A percentile compares a stretch with the other conserved stretches of the same genome.
phyloP scores from a whole-genome alignment of 345 rosid genomes.

The Cardamine occulta region DNA sequence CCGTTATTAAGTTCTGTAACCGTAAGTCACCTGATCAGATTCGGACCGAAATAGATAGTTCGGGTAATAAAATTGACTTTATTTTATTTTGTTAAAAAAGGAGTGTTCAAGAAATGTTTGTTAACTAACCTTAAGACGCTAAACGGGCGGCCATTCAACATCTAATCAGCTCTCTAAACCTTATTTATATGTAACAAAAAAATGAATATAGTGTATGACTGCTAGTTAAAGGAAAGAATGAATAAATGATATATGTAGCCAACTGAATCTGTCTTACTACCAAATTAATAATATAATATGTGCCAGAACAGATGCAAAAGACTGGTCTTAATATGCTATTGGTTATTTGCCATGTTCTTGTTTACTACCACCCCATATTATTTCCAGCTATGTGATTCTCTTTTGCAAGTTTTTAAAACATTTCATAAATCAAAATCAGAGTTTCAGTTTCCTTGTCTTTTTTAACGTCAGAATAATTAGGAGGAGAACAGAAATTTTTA shows the following conservation, averaged over 20 bases:
- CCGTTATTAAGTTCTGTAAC: background rate
- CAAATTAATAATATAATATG: slow-evolving; percentile 12
- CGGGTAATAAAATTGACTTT: background rate
- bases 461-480: slow-evolving; percentile 31
- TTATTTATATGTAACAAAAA: background rate
- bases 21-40: slow-evolving; percentile 19
- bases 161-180: background rate
- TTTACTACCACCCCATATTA: slow-evolving; percentile 24
- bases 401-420: slow-evolving; percentile 5
- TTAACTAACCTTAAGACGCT: background rate
- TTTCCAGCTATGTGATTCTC: slow-evolving; percentile 44
- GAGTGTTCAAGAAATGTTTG: background rate
- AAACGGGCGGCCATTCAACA: background rate
- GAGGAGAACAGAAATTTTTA: slow-evolving; percentile 20
- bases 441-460: slow-evolving; percentile 31
- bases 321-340: slow-evolving; percentile 29
- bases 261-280: slow-evolving; percentile 12
- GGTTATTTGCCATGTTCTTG: slow-evolving; percentile 35
- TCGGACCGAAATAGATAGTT: slow-evolving; percentile 16
- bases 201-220: background rate
- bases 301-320: slow-evolving; percentile 38
- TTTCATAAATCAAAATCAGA: slow-evolving; percentile 21
- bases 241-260: background rate
- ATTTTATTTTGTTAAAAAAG: background rate
- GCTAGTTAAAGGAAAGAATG: background rate